Evolutionary conservation across 1,139 yeast species (phyloP), one percentile per base, ranked within the genome.

Genomic region (Suhomyces terraborum): DNA sequence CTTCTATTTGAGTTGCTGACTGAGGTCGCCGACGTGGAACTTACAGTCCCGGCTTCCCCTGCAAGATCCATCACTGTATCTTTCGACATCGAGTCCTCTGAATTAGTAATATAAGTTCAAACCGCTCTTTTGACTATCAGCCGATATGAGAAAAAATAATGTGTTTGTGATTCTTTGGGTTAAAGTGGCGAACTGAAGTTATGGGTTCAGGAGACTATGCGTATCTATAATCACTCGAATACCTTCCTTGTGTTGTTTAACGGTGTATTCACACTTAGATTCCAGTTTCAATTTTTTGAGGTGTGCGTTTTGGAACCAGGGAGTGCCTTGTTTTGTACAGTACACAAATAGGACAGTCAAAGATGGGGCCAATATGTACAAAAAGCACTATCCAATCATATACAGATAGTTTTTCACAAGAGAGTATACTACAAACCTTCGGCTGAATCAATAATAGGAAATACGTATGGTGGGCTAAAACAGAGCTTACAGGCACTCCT

Each of bases 31-130:
- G 28, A 21, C 23, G 35, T 23, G 28, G 28, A 17, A 24, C 28
- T 32, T 24, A 18, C 22, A 16, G 29, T 32, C 21, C 28, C 28
- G 18, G 35, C 8, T 8, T 32, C 35, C 19, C 28, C 28, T 21
- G 35, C 19, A 24, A 24, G 28, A 18, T 32, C 28, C 35, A 32
- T 32, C 22, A 12, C 35, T 13, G 28, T 32, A 24, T 24, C 28
- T 22, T 32, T 32, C 28, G 35, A 32, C 35, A 23, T 32, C 16
- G 35, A 17, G 35, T 7, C 28, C 18, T n/a, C 22, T 14, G 22
- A 23, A 32, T 32, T 32, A 32, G 23, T 32, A 32, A 32, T 32
- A 32, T 32, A 24, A 20, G 19, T 30, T 17, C 12, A 12, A 19
- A 23, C n/a, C 20, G 23, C 27, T 16, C 10, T 30, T 28, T 29